These are phyloP conservation scores for Fusarium solani-melongenae DNA, from an alignment of 2,329 filamentous ascomycete genomes.

Conservation along the genomic window DNA sequence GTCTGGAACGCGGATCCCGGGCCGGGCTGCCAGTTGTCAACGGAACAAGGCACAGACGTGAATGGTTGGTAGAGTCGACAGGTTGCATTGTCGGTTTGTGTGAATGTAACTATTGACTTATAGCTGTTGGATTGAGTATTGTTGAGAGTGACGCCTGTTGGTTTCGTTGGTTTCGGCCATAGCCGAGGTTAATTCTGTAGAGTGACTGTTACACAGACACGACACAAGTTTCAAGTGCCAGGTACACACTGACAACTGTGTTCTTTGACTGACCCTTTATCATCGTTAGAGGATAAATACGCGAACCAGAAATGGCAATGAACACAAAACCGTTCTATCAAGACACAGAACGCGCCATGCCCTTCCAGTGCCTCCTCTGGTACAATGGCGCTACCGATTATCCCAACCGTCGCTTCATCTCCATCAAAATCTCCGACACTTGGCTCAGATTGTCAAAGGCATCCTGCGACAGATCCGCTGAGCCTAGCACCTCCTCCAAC, in stretches of 20 bases:
- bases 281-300: background rate
- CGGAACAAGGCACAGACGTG: background rate
- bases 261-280: background rate
- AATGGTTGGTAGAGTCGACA: background rate
- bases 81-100: background rate
- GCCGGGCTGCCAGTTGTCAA: background rate
- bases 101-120: background rate
- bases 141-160: background rate
- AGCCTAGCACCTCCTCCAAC: background rate
- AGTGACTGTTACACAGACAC: background rate
- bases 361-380: background rate
- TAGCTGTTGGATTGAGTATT: background rate
- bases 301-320: background rate
- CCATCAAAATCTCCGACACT: background rate
- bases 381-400: background rate
- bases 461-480: background rate
- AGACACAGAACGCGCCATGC: background rate
- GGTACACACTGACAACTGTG: background rate
- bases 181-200: background rate
- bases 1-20: background rate
- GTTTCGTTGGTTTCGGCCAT: background rate
- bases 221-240: background rate
- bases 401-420: background rate
- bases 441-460: background rate
- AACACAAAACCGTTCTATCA: background rate